Evolutionary conservation across 495 filamentous ascomycete species (phyloP).

Genomic region (Paragyromitra xinjiangensis): DNA sequence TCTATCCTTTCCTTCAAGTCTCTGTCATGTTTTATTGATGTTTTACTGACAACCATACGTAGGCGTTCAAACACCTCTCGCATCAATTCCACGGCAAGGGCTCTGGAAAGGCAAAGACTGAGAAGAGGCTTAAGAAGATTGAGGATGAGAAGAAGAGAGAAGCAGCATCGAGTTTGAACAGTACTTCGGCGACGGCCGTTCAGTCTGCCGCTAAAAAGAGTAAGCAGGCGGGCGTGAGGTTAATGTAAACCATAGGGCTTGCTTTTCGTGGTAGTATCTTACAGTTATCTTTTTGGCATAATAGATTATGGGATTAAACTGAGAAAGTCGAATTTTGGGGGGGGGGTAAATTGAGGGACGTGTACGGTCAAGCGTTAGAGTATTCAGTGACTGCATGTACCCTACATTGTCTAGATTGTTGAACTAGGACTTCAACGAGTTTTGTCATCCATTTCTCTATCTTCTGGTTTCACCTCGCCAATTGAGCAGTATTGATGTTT

Average conservation of each 20-base stretch:
- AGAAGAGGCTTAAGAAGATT: constrained; percentile 96
- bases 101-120: constrained; percentile 96
- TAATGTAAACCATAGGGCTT: constrained; percentile 60
- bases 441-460: too few relatives aligned
- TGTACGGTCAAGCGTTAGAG: too few relatives aligned
- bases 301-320: background rate
- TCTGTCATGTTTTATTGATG: background rate
- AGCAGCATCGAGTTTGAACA: constrained; percentile 81
- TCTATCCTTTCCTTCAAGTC: background rate
- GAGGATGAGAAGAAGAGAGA: constrained; percentile 90
- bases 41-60: constrained; percentile 23
- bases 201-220: constrained; percentile 78
- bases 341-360: too few relatives aligned
- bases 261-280: background rate
- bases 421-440: too few relatives aligned
- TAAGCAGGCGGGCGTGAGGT: constrained; percentile 85
- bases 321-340: too few relatives aligned
- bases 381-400: too few relatives aligned
- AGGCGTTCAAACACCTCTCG: constrained; percentile 88
- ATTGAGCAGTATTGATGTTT: background rate
- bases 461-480: too few relatives aligned
- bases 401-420: too few relatives aligned
- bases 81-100: constrained; percentile 99
- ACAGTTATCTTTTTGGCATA: background rate
- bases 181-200: constrained; percentile 75